Percentiles rank a stretch among this genome's conserved stretches.
Conservation (phyloP, 176 grass and related monocot species). For the Aegilops longissima region DNA sequence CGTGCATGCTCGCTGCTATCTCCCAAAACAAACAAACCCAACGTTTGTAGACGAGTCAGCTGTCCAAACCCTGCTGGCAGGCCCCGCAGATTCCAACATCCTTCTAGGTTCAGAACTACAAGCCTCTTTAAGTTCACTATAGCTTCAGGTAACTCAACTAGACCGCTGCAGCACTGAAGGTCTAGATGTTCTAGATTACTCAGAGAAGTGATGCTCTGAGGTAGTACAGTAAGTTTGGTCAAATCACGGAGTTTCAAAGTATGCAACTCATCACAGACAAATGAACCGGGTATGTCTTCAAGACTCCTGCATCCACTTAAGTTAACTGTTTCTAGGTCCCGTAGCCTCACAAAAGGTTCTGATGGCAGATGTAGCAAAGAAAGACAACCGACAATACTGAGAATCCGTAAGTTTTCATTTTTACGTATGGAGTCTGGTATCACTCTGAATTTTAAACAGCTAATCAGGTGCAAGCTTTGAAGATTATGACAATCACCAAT, state of each 20-base stretch:
- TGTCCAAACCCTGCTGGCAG: neutral
- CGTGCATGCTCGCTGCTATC: neutral
- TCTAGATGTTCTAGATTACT: neutral
- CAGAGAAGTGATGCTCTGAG: neutral
- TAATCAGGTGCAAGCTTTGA: neutral
- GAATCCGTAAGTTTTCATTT: neutral
- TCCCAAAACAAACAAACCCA: neutral
- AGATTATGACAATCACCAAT: neutral
- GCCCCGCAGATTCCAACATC: neutral
- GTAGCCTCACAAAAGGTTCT: neutral
- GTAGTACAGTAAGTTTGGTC: neutral
- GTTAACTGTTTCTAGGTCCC: neutral
- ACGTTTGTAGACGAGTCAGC: neutral
- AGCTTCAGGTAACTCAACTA: constrained; percentile 7
- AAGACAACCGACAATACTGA: neutral
- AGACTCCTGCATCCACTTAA: accelerated
- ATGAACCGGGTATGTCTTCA: neutral
- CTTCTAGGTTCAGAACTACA: neutral
- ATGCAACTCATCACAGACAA: neutral
- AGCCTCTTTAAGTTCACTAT: neutral
- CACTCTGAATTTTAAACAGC: neutral
- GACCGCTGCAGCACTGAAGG: neutral
- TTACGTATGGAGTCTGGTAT: neutral
- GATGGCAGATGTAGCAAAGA: neutral
- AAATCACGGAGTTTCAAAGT: neutral